Evolutionary conservation across 495 filamentous ascomycete species (phyloP).

Genomic region (Amorphotheca resinae): DNA sequence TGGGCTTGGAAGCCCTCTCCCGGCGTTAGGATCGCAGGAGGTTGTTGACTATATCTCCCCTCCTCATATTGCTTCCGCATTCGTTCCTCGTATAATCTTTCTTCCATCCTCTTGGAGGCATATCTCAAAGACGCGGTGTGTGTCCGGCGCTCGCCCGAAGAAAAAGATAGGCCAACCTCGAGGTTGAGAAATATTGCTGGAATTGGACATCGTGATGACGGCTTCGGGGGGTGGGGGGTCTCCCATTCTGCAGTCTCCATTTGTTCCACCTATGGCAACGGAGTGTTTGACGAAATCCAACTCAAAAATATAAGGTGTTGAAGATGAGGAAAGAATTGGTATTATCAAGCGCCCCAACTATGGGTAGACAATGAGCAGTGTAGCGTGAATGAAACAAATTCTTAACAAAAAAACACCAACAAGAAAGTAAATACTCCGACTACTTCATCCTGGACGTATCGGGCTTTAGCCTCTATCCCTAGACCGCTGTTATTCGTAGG

Average conservation of each 20-base stretch:
- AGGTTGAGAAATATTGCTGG: slow-evolving; percentile 10
- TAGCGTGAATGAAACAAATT: too few species aligned
- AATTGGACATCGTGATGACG: slow-evolving; percentile 1
- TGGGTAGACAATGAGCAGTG: too few species aligned
- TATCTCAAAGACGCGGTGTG: slow-evolving; percentile 5
- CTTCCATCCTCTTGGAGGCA: slow-evolving; percentile 6
- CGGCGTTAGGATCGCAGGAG: background rate
- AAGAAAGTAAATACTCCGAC: too few species aligned
- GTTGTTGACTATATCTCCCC: background rate
- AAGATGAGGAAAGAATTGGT: background rate
- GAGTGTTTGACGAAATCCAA: background rate
- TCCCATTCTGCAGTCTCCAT: slow-evolving; percentile 2
- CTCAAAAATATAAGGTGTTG: background rate
- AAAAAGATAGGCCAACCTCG: slow-evolving; percentile 8
- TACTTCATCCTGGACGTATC: too few species aligned
- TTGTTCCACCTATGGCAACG: background rate
- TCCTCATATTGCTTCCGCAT: background rate
- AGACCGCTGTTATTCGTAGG: too few species aligned
- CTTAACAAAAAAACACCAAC: too few species aligned
- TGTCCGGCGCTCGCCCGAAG: slow-evolving; percentile 1
- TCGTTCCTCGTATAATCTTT: slow-evolving; percentile 3
- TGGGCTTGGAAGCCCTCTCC: background rate
- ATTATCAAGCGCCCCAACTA: background rate
- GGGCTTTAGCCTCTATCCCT: too few species aligned
- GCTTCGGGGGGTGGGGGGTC: background rate